Evolutionary conservation across 2,329 filamentous ascomycete genomes (phyloP).

Genomic region (Aspergillus hortae): DNA sequence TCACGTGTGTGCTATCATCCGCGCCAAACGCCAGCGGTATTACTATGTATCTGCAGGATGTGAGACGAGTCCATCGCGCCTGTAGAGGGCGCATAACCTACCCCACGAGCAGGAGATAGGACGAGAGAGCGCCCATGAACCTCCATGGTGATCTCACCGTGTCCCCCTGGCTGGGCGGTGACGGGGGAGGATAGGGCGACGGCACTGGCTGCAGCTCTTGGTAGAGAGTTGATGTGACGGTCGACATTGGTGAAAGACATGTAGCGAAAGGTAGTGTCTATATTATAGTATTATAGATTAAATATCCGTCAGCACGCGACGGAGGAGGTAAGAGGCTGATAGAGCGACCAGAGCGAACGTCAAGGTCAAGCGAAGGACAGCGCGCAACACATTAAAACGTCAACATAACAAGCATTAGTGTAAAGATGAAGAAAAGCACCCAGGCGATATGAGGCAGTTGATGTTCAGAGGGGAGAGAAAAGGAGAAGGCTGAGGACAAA

Average conservation of each 20-base stretch:
- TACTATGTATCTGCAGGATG: conserved; percentile 24
- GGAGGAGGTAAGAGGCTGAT: background rate
- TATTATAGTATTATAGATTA: too few relatives aligned
- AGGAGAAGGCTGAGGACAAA: background rate
- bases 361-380: background rate
- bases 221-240: conserved; percentile 7
- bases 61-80: background rate
- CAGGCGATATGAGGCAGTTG: background rate
- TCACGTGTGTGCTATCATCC: conserved; percentile 15
- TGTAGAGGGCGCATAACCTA: conserved; percentile 14
- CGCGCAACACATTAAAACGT: background rate
- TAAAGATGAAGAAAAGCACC: background rate
- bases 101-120: conserved; percentile 28
- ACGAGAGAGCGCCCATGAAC: conserved; percentile 21
- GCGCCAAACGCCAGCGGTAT: conserved; percentile 27
- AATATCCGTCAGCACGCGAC: background rate
- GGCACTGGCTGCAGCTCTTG: conserved; percentile 9
- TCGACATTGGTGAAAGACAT: background rate
- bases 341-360: background rate
- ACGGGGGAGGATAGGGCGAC: background rate
- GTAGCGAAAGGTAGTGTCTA: background rate
- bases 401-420: background rate
- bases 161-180: background rate
- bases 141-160: conserved; percentile 18
- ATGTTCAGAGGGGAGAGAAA: background rate